Evolutionary conservation across 2,329 filamentous ascomycete genomes (phyloP), one percentile per base, ranked within the genome.

Genomic region (Emydomyces testavorans): DNA sequence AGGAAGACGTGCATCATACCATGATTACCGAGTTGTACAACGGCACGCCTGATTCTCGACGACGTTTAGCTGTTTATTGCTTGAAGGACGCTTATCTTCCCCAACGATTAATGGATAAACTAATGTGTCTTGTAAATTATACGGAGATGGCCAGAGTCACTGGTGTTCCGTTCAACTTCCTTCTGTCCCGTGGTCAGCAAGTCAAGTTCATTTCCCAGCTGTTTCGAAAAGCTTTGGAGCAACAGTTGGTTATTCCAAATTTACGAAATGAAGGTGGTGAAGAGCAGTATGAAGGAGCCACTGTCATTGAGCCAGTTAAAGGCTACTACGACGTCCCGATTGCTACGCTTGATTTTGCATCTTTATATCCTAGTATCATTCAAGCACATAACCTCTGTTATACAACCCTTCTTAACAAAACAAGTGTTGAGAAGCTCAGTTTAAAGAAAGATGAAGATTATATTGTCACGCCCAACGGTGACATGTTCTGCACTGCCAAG

Each of bases 61-160:
- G 93, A 58, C 82, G 92, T 67, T 70, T 98, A 41, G 92, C 92
- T 1, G 78, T 98, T 1, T 98, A 98, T 71, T 98, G 92, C 68
- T 68, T 98, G 55, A 98, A 98, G 67, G 93, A 98, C 70, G 92
- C 92, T 0, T 98, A 94, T 59, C 74, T 98, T 2, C 92, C 92
- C 1, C 89, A 96, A 61, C 74, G 93, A 51, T 68, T 98, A 44
- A 89, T 98, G 81, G 92, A 98, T 62, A 98, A 98, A 65, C 74
- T 98, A 21, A 96, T 94, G 62, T 96, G 92, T 67, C 73, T 98
- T n/a, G 85, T 94, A 67, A 98, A 98, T 64, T 96, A 96, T 61
- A 96, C 92, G 0, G 92, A 98, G 69, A 98, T 98, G 92, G 90
- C 92, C 50, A 92, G 92, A 78, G 92, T 98, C 67, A 98, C 93